Base-by-base conservation (phyloP, 257 asterid species). In the Solanum bulbocastanum region DNA sequence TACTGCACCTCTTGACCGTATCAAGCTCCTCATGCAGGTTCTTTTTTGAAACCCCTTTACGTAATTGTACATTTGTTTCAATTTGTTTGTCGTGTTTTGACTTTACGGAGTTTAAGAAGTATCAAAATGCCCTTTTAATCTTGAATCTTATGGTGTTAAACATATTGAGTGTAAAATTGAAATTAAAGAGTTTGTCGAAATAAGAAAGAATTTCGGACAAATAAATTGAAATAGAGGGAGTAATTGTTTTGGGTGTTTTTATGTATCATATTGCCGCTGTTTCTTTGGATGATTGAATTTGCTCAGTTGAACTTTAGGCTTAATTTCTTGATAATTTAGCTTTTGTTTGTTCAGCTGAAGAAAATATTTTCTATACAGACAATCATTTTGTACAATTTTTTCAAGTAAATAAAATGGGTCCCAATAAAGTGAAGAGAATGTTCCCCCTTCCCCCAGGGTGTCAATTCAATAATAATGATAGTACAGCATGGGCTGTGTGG, bases 1-100 rank as follows among this genome's bases (percentile, higher is more conserved):
- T 83, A 97, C 98, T 12, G 99, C 98, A 15, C 99, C 99, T 39
- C 98, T 97, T 83, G 99, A 97, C 90, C 96, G 99, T 65, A 89
- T 96, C 87, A 97, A 97, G 94, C 94, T 97, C 66, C 96, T 97
- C 83, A 91, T 97, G 99, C 99, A 97, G 98, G 99, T 96, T 0
- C 49, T 22, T 82, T 72, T 1, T 20, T 11, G 15, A 12, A 72
- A 73, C 15, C 6, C 18, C 40, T 33, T 72, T 52, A 25, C 65
- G n/a, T 69, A 40, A 36, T 84, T 18, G 15, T 73, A 20, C 30
- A 10, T 6, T 22, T 1, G 3, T 52, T 36, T 40, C 72, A 56
- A 25, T 23, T 25, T 8, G 20, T 79, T 66, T 25, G 75, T 3
- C 1, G 14, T n/a, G 22, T n/a, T 62, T 66, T 7, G 33, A 78